Percentiles rank a stretch among this genome's conserved stretches.
These are phyloP conservation scores for Sphagnurus paluster DNA, from an alignment of 1,284 basidiomycete species.

Conservation along the genomic window DNA sequence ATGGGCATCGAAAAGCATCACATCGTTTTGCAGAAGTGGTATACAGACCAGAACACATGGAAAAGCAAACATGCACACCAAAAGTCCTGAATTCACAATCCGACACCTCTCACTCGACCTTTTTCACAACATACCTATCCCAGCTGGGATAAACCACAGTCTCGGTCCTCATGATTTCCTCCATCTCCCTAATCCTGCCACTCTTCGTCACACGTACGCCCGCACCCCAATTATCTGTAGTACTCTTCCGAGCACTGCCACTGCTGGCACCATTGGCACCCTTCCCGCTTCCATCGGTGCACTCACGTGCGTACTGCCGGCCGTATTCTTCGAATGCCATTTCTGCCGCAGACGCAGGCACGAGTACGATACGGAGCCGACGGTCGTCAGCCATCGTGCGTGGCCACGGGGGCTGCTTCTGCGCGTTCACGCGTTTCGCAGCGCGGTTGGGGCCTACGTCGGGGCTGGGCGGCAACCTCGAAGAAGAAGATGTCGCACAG, in stretches of 20 bases:
- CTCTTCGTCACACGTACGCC: slow-evolving; percentile 24
- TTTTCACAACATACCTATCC: slow-evolving; percentile 58
- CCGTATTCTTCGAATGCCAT: slow-evolving; percentile 12
- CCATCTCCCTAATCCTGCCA: slow-evolving; percentile 35
- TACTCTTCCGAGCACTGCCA: too few species aligned
- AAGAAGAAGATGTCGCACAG: not conserved
- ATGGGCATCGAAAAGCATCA: too few species aligned
- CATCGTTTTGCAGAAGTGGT: too few species aligned
- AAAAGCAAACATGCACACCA: not conserved
- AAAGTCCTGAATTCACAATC: not conserved
- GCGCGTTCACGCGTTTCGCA: not conserved
- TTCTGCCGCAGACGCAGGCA: slow-evolving; percentile 30
- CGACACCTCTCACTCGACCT: slow-evolving; percentile 33
- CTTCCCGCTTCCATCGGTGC: not conserved
- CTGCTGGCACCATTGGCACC: too few species aligned
- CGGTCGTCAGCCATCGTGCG: slow-evolving; percentile 47
- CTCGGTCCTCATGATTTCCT: slow-evolving; percentile 44
- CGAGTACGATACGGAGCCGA: slow-evolving; percentile 49
- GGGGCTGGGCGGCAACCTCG: not conserved
- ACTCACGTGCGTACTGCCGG: slow-evolving; percentile 4
- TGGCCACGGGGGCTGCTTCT: slow-evolving; percentile 48
- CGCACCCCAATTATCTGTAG: slow-evolving; percentile 6
- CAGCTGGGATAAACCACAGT: slow-evolving; percentile 57
- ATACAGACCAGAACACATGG: not conserved
- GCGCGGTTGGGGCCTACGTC: not conserved